Base-by-base conservation (phyloP, 345 rosid genomes). In the Durio zibethinus region DNA sequence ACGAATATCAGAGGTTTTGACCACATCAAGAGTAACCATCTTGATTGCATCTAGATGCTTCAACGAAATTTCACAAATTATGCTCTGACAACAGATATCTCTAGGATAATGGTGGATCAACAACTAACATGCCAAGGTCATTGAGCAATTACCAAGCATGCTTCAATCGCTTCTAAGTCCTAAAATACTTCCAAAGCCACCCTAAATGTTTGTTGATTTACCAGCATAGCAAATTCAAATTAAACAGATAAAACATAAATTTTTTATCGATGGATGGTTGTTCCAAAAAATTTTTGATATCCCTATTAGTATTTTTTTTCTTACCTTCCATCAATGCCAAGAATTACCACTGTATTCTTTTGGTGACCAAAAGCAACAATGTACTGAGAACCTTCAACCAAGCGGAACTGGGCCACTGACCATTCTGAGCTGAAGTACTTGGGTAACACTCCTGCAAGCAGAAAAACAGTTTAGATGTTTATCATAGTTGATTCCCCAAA, bases 291-390 rank as follows among this genome's bases (percentile, higher is more conserved):
- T 27, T 70, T 74, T 18, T 33, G n/a, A 67, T 3, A 40, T 0
- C 45, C 10, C 12, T 29, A 40, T 5, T 10, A n/a, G 18, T 33
- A 33, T 43, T 50, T 48, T 57, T 45, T 33, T 57, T 47, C 78
- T 79, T 86, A 93, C 99, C 99, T 94, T 78, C 99, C 99, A 84
- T 94, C 97, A 86, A 92, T 82, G 83, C 99, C 99, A 77, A 93
- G 90, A 79, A 96, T 91, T 53, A 94, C 88, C 33, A 93, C 90
- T 0, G 97, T 96, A 79, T 96, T 94, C 87, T 90, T 92, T 75
- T 87, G 88, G 73, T 93, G 98, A 43, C 99, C 97, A 80, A 96
- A 96, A 52, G 97, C 98, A 74, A 93, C 98, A 75, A 89, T 80
- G 84, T 90, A 91, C 12, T 88, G 90, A 68, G 90, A 92, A 65